Evolutionary conservation across 768 basidiomycete genomes (phyloP), one percentile per base, ranked within the genome.

Genomic region (Panellus pusillus): DNA sequence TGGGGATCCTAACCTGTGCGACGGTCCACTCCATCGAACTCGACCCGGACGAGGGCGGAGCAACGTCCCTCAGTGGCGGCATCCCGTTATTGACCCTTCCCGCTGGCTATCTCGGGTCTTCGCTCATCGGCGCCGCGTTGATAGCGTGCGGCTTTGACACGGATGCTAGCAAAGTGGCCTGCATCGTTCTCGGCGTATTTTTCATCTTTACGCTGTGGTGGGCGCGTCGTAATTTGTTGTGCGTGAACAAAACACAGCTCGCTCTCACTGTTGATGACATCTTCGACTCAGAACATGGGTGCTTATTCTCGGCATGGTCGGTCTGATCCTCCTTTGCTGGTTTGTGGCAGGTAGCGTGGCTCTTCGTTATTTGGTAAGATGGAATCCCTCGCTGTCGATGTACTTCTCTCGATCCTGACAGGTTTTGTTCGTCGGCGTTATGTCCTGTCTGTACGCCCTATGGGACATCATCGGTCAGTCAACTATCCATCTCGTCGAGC

Each of bases 101-200:
- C 1, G 79, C 79, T 18, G 92, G 93, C 52, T 91, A 92, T 67
- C 82, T 93, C 40, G 91, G 92, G 29, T 88, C 90, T 5, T 85
- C 87, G 4, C 75, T 96, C 64, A 91, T 96, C 47, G 94, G 94
- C 20, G 93, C 91, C 2, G 79, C 80, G 40, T 74, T 97, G 37
- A 94, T 97, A 54, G 82, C 91, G 12, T 92, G 90, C 57, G 93
- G 91, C 12, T 93, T 93, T 66, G 81, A 93, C 68, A 92, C 89
- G 42, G 86, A 90, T 59, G 93, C 93, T 4, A 89, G 86, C 72
- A 96, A 96, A 66, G 64, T 93, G 41, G 93, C 91, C 1, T 83
- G 82, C 18, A 68, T 96, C 18, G 84, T 86, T 9, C 76, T 96
- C 45, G 93, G 85, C 9, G 88, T 68, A n/a, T 90, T 93, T 70